phyloP scores from a whole-genome alignment of 2,329 filamentous ascomycete species.

The Cladophialophora psammophila region DNA sequence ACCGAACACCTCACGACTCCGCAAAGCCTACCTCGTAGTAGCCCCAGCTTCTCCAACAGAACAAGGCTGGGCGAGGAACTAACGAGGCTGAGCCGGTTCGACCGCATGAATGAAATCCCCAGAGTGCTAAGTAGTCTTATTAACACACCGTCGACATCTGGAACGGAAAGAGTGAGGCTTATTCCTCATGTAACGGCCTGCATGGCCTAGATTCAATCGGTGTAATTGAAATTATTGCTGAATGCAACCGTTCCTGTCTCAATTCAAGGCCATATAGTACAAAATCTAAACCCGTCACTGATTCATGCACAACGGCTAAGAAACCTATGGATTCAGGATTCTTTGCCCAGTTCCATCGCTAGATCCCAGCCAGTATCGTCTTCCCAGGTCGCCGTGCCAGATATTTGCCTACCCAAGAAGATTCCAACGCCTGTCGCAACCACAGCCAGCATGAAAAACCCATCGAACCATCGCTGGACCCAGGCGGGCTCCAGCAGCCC shows the following conservation, averaged over 20 bases:
- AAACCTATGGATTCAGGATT: conserved; percentile 50
- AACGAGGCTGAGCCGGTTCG: neutral
- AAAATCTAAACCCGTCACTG: neutral
- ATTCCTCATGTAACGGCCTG: neutral
- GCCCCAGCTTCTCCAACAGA: conserved; percentile 15
- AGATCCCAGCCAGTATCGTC: conserved; percentile 66
- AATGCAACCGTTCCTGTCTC: neutral
- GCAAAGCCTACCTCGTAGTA: neutral
- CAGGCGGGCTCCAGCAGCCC: conserved; percentile 76
- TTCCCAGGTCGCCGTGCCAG: conserved; percentile 58
- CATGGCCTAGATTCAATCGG: neutral
- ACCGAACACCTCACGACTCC: conserved; percentile 14
- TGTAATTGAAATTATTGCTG: neutral
- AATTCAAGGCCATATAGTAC: neutral
- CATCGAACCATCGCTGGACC: conserved; percentile 85
- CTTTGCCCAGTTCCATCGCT: conserved; percentile 76
- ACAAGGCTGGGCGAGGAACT: neutral
- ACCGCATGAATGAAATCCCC: neutral
- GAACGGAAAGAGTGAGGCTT: neutral
- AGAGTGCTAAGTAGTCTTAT: neutral
- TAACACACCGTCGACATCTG: neutral
- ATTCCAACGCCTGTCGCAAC: conserved; percentile 73
- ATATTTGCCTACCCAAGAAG: conserved; percentile 71
- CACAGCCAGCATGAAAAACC: conserved; percentile 78
- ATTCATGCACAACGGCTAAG: neutral